phyloP scores from a whole-genome alignment of 148 eudicot species.

The Rhododendron henanense region DNA sequence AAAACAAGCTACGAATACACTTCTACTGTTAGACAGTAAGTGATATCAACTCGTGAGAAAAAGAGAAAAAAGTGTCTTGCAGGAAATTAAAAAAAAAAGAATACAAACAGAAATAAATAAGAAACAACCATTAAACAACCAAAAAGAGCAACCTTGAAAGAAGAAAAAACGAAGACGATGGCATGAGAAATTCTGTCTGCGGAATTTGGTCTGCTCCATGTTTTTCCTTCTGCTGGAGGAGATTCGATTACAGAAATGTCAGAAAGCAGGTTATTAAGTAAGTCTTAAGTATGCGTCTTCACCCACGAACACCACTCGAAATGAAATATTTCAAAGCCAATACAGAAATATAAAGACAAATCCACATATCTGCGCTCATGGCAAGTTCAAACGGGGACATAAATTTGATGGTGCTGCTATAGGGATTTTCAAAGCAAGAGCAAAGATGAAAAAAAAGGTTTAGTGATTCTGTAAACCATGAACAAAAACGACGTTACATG shows the following conservation, averaged over 20 bases:
- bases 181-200: not conserved
- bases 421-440: not conserved
- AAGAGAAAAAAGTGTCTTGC: not conserved
- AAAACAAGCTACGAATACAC: not conserved
- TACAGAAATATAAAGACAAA: not conserved
- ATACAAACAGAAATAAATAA: not conserved
- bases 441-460: not conserved
- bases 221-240: not conserved
- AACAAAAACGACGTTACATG: not conserved
- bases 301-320: not conserved
- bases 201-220: not conserved
- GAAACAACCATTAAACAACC: not conserved
- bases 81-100: not conserved
- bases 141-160: not conserved
- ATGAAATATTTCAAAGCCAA: not conserved
- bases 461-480: not conserved
- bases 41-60: not conserved
- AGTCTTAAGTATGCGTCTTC: not conserved
- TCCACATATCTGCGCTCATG: not conserved
- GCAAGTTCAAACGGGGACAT: not conserved
- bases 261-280: not conserved
- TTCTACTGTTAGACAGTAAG: not conserved
- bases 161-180: not conserved
- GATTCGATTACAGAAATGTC: not conserved
- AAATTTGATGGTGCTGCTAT: not conserved